Percentiles rank a stretch among this genome's conserved stretches.
phyloP scores from a whole-genome alignment of 306 rosid species.

The Echinosophora koreensis region DNA sequence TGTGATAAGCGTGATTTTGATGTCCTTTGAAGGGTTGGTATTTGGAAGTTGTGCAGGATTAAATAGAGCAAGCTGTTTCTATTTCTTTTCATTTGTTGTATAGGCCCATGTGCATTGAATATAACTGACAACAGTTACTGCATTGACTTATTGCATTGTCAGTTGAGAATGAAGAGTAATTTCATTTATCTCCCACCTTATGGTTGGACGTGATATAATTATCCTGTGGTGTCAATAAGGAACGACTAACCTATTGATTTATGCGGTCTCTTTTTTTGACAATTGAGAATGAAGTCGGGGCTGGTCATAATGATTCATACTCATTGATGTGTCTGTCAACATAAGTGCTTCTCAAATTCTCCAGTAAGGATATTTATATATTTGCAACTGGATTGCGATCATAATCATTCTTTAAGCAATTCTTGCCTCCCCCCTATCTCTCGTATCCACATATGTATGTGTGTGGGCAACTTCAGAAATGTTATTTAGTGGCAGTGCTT shows the following conservation, averaged over 20 bases:
- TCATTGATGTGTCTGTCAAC: not conserved
- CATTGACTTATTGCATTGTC: not conserved
- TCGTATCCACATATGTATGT: not conserved
- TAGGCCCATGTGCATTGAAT: not conserved
- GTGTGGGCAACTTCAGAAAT: not conserved
- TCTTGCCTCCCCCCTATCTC: not conserved
- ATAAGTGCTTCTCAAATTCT: not conserved
- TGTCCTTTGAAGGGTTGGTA: slow-evolving; percentile 5
- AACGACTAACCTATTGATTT: not conserved
- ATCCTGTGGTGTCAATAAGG: not conserved
- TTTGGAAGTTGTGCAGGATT: slow-evolving; percentile 20
- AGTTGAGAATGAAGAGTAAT: slow-evolving; percentile 21
- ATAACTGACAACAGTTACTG: not conserved
- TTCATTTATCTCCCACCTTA: slow-evolving; percentile 1
- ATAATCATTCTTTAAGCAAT: not conserved
- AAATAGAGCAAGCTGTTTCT: not conserved
- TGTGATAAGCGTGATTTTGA: not conserved
- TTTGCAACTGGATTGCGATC: not conserved
- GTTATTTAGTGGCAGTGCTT: slow-evolving; percentile 24
- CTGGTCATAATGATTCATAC: slow-evolving; percentile 11
- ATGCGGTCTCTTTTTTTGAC: not conserved
- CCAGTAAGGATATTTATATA: not conserved
- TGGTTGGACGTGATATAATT: not conserved
- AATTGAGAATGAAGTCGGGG: not conserved
- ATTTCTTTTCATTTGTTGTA: slow-evolving; percentile 24